A percentile compares a stretch with the other conserved stretches of the same genome.
These are phyloP conservation scores for Hevea brasiliensis DNA, from an alignment of 345 rosid species.

Conservation along the genomic window DNA sequence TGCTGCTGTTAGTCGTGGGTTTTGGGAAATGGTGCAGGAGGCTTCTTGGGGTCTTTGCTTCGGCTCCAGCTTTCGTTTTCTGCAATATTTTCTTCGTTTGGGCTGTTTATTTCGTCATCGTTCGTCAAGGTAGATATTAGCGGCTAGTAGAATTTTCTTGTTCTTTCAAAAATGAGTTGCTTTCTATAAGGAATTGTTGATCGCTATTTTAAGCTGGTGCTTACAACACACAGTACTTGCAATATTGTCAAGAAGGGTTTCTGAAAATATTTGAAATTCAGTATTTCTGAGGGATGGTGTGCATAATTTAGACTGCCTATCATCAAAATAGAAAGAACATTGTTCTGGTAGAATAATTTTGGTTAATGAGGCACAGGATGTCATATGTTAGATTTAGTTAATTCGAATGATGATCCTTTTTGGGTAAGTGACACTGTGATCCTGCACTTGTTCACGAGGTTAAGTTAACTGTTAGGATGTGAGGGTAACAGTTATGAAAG, in stretches of 20 bases:
- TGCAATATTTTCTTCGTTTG: slow-evolving; percentile 43
- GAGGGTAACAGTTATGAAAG: no score
- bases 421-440: neutral
- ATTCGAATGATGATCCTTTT: no score
- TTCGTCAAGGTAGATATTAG: slow-evolving; percentile 45
- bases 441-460: neutral
- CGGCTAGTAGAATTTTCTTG: neutral
- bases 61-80: slow-evolving; percentile 60
- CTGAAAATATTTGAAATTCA: no score
- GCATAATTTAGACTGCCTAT: no score
- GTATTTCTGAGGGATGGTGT: no score
- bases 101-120: slow-evolving; percentile 38
- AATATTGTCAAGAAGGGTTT: no score
- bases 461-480: neutral
- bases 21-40: slow-evolving; percentile 47
- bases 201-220: neutral
- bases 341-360: neutral
- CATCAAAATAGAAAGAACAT: no score
- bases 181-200: neutral
- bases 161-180: neutral
- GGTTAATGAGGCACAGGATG: neutral
- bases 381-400: neutral
- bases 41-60: slow-evolving; percentile 43
- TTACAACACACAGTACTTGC: no score
- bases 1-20: slow-evolving; percentile 38